Conservation (phyloP, 148 eudicot species). For the Beta vulgaris region DNA sequence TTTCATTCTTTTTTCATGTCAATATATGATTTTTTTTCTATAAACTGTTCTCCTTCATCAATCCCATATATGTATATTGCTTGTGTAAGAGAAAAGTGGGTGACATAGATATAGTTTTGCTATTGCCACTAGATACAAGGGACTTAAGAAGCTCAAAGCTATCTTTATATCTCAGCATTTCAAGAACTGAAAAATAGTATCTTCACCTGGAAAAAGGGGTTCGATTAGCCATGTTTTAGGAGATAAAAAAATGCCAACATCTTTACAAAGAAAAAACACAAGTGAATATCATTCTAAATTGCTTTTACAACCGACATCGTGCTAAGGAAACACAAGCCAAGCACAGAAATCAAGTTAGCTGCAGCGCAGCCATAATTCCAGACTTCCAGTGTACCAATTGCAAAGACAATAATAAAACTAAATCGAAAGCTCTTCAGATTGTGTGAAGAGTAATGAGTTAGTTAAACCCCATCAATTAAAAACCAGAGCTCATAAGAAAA, state of each 20-base stretch:
- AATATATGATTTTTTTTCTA: not conserved
- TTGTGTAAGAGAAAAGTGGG: not conserved
- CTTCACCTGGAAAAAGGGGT: not conserved
- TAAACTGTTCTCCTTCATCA: not conserved
- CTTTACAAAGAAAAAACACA: not conserved
- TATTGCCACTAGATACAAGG: not conserved
- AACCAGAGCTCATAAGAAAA: too few relatives aligned
- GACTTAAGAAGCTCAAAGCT: not conserved
- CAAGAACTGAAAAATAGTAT: not conserved
- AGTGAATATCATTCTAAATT: not conserved
- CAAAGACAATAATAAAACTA: not conserved
- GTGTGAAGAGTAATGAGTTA: too few relatives aligned
- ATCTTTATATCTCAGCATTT: not conserved
- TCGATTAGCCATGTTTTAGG: not conserved
- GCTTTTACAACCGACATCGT: too few relatives aligned
- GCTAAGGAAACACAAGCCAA: too few relatives aligned
- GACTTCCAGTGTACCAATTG: not conserved
- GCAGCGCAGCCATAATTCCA: not conserved
- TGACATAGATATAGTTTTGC: not conserved
- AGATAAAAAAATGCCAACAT: not conserved
- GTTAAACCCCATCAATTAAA: too few relatives aligned
- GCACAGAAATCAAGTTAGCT: not conserved
- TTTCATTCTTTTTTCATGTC: not conserved
- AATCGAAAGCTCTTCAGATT: too few relatives aligned
- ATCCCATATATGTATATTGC: not conserved